Percentiles rank a stretch among this genome's conserved stretches.
Conservation (phyloP, 176 grass and related monocot species). For the Puya raimondii region DNA sequence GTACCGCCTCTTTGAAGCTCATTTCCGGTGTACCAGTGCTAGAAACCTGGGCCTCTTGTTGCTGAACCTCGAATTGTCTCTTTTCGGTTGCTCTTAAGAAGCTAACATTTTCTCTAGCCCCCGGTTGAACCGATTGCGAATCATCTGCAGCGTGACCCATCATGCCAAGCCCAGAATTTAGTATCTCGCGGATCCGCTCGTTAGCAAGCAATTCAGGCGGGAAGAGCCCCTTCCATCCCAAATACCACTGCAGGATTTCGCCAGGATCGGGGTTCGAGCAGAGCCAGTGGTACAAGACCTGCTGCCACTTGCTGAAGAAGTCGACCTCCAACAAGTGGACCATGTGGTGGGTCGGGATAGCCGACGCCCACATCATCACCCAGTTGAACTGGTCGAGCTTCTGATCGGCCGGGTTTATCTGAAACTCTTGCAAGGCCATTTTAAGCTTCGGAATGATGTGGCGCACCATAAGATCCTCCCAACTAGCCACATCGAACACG, state of each 20-base stretch:
- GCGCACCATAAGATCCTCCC: slow-evolving; percentile 67
- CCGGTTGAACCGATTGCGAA: slow-evolving; percentile 56
- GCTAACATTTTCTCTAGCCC: slow-evolving; percentile 53
- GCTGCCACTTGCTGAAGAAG: slow-evolving; percentile 92
- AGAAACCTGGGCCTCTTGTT: slow-evolving; percentile 37
- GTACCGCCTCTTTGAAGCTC: slow-evolving; percentile 82
- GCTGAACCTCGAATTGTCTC: slow-evolving; percentile 60
- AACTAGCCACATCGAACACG: slow-evolving; percentile 67
- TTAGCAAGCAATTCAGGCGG: slow-evolving; percentile 73
- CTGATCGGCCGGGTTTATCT: slow-evolving; percentile 72
- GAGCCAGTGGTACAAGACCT: slow-evolving; percentile 73
- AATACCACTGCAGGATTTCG: slow-evolving; percentile 81
- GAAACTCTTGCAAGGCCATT: slow-evolving; percentile 55
- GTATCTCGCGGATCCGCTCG: slow-evolving; percentile 51
- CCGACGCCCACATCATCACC: slow-evolving; percentile 75
- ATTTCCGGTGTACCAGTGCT: slow-evolving; percentile 39
- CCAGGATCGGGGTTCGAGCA: slow-evolving; percentile 75
- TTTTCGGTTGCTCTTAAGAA: slow-evolving; percentile 67
- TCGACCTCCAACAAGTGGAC: slow-evolving; percentile 79
- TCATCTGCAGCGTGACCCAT: slow-evolving; percentile 85
- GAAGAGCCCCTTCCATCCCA: slow-evolving; percentile 71
- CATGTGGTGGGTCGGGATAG: slow-evolving; percentile 72
- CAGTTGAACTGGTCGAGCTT: slow-evolving; percentile 76
- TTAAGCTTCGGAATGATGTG: slow-evolving; percentile 72
- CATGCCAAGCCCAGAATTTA: slow-evolving; percentile 71